A percentile compares a stretch with the other conserved stretches of the same genome.
Conservation (phyloP, 306 rosid genomes). For the Fragaria iinumae region DNA sequence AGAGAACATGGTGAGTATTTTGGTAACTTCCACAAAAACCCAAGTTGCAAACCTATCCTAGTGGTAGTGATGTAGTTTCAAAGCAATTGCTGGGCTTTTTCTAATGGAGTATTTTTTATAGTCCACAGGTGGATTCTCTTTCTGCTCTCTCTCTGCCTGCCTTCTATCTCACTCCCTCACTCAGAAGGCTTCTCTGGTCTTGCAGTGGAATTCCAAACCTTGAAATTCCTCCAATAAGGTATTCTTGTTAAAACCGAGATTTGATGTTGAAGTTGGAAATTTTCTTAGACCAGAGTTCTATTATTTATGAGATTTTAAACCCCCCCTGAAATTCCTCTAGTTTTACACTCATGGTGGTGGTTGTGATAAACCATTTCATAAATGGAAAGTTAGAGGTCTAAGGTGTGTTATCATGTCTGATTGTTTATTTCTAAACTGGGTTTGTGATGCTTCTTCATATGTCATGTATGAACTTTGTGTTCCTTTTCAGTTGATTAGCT, state of each 20-base stretch:
- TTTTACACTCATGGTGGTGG: neutral
- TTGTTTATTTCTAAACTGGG: slow-evolving; percentile 28
- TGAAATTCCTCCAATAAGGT: slow-evolving; percentile 41
- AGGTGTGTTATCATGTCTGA: slow-evolving; percentile 2
- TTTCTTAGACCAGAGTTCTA: neutral
- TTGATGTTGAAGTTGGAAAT: slow-evolving; percentile 17
- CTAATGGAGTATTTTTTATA: slow-evolving; percentile 20
- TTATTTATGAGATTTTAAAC: neutral
- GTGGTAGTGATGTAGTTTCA: slow-evolving; percentile 48
- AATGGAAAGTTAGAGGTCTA: slow-evolving; percentile 2
- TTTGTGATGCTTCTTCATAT: slow-evolving; percentile 10
- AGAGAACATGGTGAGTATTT: neutral
- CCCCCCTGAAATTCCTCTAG: neutral
- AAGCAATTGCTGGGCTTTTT: slow-evolving; percentile 32
- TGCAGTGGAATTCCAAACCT: slow-evolving; percentile 30
- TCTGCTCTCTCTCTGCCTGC: neutral
- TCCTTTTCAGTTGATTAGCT: slow-evolving; percentile 12
- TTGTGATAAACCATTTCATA: slow-evolving; percentile 10
- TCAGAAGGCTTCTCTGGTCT: slow-evolving; percentile 25
- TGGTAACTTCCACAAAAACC: neutral
- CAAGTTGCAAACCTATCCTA: slow-evolving; percentile 5
- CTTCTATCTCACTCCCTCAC: neutral
- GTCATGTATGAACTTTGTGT: slow-evolving; percentile 9
- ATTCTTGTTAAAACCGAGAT: slow-evolving; percentile 20
- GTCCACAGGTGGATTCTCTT: slow-evolving; percentile 26